phyloP scores from a whole-genome alignment of 2,329 filamentous ascomycete species.

The Davidsoniella virescens region DNA sequence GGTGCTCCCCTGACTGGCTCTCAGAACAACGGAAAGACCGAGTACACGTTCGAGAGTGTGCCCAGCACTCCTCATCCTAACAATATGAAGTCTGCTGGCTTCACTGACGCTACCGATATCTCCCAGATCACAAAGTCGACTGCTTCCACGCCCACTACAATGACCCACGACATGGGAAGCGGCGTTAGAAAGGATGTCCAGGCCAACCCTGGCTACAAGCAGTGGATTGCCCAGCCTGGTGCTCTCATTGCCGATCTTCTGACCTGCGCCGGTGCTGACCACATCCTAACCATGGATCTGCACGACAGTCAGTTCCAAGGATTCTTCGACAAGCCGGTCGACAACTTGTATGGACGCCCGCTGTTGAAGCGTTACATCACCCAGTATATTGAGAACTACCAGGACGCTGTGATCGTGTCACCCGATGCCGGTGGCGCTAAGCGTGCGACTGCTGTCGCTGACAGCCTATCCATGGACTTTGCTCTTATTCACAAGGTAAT shows the following conservation, averaged over 20 bases:
- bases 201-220: conserved; percentile 85
- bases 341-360: conserved; percentile 83
- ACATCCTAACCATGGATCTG: conserved; percentile 91
- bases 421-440: conserved; percentile 95
- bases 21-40: conserved; percentile 42
- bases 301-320: conserved; percentile 90
- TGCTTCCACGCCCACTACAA: conserved; percentile 40
- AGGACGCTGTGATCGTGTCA: conserved; percentile 80
- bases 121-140: conserved; percentile 54
- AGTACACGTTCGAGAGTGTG: conserved; percentile 82
- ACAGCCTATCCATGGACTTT: conserved; percentile 85
- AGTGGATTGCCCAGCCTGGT: conserved; percentile 96
- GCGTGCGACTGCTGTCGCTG: conserved; percentile 85
- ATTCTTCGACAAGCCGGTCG: conserved; percentile 96
- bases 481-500: conserved; percentile 92
- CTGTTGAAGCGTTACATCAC: conserved; percentile 57
- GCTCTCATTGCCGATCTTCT: conserved; percentile 88
- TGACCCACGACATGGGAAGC: conserved; percentile 18
- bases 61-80: conserved; percentile 70
- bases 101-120: conserved; percentile 49
- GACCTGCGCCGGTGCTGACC: conserved; percentile 88
- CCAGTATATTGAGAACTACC: conserved; percentile 68
- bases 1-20: conserved; percentile 60
- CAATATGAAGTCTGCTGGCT: conserved; percentile 46
- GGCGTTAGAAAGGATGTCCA: conserved; percentile 35